A percentile compares a stretch with the other conserved stretches of the same genome.
Evolutionary conservation across 192 early-diverging fungal genomes (phyloP).

Genomic region (Backusella westeae): DNA sequence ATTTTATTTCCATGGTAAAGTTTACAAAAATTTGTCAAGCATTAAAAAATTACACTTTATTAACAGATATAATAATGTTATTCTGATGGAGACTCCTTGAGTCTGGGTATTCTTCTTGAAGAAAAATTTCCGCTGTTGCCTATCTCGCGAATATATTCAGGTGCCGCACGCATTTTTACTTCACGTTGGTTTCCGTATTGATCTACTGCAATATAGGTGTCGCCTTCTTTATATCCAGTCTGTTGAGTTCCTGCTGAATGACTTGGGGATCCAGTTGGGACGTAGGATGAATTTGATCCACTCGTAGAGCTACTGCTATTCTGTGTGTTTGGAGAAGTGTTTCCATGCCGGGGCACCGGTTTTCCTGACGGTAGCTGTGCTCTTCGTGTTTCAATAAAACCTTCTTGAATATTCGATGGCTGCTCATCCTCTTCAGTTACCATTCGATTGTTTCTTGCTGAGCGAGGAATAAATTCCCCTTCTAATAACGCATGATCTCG

Average conservation of each 20-base stretch:
- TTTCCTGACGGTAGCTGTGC: slow-evolving; percentile 10
- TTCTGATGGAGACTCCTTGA: neutral
- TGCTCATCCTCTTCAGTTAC: slow-evolving; percentile 18
- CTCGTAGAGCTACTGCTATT: neutral
- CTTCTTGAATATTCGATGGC: slow-evolving; percentile 21
- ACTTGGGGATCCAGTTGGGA: neutral
- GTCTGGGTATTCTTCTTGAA: slow-evolving; percentile 1
- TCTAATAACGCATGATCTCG: slow-evolving; percentile 33
- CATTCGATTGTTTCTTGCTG: slow-evolving; percentile 12
- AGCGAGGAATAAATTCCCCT: slow-evolving; percentile 27
- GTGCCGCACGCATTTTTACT: slow-evolving; percentile 20
- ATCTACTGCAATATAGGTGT: slow-evolving; percentile 28
- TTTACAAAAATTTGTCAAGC: neutral
- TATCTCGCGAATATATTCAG: neutral
- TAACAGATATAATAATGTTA: neutral
- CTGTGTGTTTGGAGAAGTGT: neutral
- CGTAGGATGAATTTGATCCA: neutral
- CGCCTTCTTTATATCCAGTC: slow-evolving; percentile 26
- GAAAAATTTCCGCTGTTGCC: neutral
- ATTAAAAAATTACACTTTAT: slow-evolving; percentile 2
- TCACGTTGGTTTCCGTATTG: slow-evolving; percentile 30
- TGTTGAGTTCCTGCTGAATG: neutral
- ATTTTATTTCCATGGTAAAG: neutral
- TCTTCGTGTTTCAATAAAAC: slow-evolving; percentile 20
- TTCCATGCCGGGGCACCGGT: neutral